These are phyloP conservation scores for Didymella pomorum DNA, from an alignment of 2,329 filamentous ascomycete genomes.

Conservation along the genomic window DNA sequence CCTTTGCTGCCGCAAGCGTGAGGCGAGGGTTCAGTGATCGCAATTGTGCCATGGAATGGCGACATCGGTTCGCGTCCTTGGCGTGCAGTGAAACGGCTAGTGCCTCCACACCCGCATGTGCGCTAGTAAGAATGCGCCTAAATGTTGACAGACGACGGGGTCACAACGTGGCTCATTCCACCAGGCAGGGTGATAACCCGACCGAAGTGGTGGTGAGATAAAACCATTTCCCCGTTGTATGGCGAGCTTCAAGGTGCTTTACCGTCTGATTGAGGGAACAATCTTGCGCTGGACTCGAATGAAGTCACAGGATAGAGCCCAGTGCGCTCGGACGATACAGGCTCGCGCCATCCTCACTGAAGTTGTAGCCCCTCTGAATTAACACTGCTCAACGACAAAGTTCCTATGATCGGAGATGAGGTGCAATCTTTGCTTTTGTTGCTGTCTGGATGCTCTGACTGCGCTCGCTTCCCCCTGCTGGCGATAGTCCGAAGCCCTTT, in stretches of 20 bases:
- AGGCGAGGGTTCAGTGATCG: slow-evolving; percentile 10
- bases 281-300: neutral
- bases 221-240: slow-evolving; percentile 11
- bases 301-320: neutral
- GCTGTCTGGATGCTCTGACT: neutral
- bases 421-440: slow-evolving; percentile 17
- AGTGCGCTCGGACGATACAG: neutral
- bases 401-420: neutral
- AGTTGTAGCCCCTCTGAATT: neutral
- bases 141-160: neutral
- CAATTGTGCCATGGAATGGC: slow-evolving; percentile 23
- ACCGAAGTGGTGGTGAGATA: neutral
- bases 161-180: slow-evolving; percentile 5
- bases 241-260: slow-evolving; percentile 5
- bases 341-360: neutral
- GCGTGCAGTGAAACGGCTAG: slow-evolving; percentile 12
- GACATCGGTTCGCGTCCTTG: slow-evolving; percentile 18
- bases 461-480: slow-evolving; percentile 9
- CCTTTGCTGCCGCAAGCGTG: slow-evolving; percentile 11
- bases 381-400: neutral
- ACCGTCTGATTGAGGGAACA: neutral
- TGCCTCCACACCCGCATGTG: slow-evolving; percentile 8
- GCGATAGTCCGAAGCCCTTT: neutral
- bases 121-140: slow-evolving; percentile 7
- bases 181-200: neutral